Evolutionary conservation across 495 filamentous ascomycete genomes (phyloP), one percentile per base, ranked within the genome.

Genomic region (Xylaria nigripes): DNA sequence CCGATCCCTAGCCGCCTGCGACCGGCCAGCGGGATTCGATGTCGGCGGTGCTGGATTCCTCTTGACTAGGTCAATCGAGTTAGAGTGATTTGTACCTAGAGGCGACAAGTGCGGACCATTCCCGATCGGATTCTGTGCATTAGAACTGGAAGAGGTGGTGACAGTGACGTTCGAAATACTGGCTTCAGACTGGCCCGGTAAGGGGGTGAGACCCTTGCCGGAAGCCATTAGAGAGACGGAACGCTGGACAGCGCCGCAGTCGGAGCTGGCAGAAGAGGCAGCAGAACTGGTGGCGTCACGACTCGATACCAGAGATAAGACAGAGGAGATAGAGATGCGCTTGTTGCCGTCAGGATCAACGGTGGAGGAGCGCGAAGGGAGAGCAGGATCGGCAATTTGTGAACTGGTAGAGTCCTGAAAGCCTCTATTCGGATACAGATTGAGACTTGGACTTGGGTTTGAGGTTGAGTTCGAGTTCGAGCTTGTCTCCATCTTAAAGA

Each of bases 241-340:
- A 41, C 70, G 65, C 25, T 66, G 65, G 25, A 44, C 51, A 48
- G 47, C 40, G 24, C 63, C 61, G 34, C 42, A 66, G 15, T 72
- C 70, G 53, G 72, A 72, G 21, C 71, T 68, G 66, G 63, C 67
- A 18, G 53, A 63, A 25, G 74, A 73, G 21, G 68, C 64, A 51
- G 71, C 63, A 25, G 75, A 71, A 61, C 73, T 68, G 45, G 68
- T 51, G 34, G 70, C 70, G 18, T 70, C 72, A 38, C 80, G 75
- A 32, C 73, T 77, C 7, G 81, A 84, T 48, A 78, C 76, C 1
- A 85, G 59, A 27, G 84, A 86, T 59, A 83, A 84, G 38, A 86
- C 62, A 9, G 84, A 86, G 12, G 82, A 82, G 50, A 82, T 75
- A 45, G 82, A 85, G 65, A 85, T 72, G 24, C 85, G 79, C 59